Evolutionary conservation across 306 rosid species (phyloP).

Genomic region (Geum urbanum): DNA sequence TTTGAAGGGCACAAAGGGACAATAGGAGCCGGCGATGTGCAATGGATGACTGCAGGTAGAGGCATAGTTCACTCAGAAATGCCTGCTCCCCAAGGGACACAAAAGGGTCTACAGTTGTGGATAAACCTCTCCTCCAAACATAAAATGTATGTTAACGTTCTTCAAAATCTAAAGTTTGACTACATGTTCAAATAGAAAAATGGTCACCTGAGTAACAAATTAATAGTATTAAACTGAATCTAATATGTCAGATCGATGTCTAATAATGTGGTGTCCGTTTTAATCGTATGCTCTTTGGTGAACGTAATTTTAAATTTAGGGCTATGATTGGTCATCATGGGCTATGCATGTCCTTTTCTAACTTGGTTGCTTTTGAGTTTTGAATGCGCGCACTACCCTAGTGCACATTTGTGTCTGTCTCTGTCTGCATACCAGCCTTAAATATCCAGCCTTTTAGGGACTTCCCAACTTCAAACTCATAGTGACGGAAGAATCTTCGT

Average conservation of each 20-base stretch:
- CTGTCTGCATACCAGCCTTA: constrained; percentile 2
- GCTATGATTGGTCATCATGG: constrained; percentile 37
- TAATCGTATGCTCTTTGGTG: no score
- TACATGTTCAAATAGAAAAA: background rate
- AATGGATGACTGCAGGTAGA: constrained; percentile 99
- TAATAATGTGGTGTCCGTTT: no score
- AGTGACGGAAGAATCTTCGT: background rate
- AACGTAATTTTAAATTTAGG: no score
- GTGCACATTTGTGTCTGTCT: constrained; percentile 10
- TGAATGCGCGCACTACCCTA: constrained; percentile 8
- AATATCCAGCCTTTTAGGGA: constrained; percentile 17
- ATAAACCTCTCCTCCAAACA: constrained; percentile 81
- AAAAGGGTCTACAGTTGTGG: constrained; percentile 89
- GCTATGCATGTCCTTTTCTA: constrained; percentile 23
- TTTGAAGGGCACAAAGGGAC: constrained; percentile 95
- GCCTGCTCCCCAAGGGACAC: constrained; percentile 85
- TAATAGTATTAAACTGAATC: no score
- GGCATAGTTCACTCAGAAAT: constrained; percentile 95
- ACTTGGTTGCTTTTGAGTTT: constrained; percentile 42
- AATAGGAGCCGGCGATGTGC: constrained; percentile 81
- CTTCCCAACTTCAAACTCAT: constrained; percentile 14
- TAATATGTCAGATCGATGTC: no score
- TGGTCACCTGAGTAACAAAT: no score
- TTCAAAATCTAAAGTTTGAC: background rate
- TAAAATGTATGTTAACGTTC: constrained; percentile 70